Conservation (phyloP, 2,329 filamentous ascomycete species). For the Keithomyces neogunnii region DNA sequence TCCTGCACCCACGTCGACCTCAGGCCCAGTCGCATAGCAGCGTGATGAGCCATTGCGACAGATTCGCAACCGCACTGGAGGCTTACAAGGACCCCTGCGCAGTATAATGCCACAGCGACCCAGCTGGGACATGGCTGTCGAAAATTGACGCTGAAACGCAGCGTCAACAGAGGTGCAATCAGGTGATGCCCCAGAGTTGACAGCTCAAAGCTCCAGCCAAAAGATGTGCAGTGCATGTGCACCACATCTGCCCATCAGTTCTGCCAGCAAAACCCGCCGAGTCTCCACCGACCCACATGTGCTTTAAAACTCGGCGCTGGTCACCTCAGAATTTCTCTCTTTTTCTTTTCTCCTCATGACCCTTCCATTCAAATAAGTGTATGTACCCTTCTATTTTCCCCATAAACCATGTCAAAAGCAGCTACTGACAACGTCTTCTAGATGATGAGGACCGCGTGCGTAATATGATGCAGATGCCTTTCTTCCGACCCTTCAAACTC, state of each 20-base stretch:
- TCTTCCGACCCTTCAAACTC: slow-evolving; percentile 63
- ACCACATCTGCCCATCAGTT: background rate
- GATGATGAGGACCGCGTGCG: slow-evolving; percentile 99
- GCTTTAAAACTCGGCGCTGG: slow-evolving; percentile 28
- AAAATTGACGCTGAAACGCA: slow-evolving; percentile 1
- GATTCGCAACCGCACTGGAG: background rate
- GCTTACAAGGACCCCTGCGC: slow-evolving; percentile 7
- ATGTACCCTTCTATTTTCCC: slow-evolving; percentile 35
- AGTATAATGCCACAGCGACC: slow-evolving; percentile 15
- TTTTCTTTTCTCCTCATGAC: slow-evolving; percentile 62
- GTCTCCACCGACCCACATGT: slow-evolving; percentile 2
- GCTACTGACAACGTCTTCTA: slow-evolving; percentile 33
- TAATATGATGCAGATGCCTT: slow-evolving; percentile 70
- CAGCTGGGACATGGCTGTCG: slow-evolving; percentile 16
- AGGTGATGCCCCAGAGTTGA: background rate
- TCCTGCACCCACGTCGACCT: background rate
- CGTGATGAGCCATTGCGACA: slow-evolving; percentile 10
- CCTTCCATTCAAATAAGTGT: slow-evolving; percentile 99
- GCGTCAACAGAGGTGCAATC: background rate
- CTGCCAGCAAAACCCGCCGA: slow-evolving; percentile 1
- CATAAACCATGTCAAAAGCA: background rate
- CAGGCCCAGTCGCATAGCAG: slow-evolving; percentile 2
- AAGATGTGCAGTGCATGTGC: background rate
- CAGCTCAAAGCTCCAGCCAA: background rate
- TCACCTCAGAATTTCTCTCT: slow-evolving; percentile 27